Percentiles rank a stretch among this genome's conserved stretches.
Conservation (phyloP, 2,329 filamentous ascomycete species). For the Sclerotinia minor region DNA sequence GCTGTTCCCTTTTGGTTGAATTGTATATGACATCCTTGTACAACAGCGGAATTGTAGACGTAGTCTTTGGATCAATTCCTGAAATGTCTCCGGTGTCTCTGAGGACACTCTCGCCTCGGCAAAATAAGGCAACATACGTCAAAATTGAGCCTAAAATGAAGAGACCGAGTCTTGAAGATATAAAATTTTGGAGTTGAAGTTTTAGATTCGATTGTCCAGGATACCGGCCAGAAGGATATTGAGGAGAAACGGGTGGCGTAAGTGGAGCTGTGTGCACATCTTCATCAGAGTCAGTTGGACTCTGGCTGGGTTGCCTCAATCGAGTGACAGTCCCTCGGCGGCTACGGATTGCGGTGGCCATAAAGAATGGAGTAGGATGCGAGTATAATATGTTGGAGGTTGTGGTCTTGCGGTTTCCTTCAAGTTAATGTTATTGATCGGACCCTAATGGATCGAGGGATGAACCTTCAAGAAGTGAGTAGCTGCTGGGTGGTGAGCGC, state of each 20-base stretch:
- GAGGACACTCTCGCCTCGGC: not conserved
- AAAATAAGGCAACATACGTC: not conserved
- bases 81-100: not conserved
- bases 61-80: not conserved
- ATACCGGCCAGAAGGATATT: not conserved
- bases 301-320: not conserved
- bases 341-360: not conserved
- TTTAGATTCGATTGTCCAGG: not conserved
- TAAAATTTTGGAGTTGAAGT: too few species aligned
- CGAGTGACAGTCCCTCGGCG: not conserved
- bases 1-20: not conserved
- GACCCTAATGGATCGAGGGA: not conserved
- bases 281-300: not conserved
- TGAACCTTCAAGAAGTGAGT: not conserved
- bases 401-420: not conserved
- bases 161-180: not conserved
- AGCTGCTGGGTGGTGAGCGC: not conserved
- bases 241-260: not conserved
- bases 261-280: not conserved
- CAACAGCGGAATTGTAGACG: not conserved
- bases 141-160: not conserved
- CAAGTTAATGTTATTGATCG: not conserved
- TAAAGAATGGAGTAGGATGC: not conserved
- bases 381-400: not conserved
- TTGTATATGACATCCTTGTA: not conserved